Base-by-base conservation (phyloP, 305 asterid genomes). In the Plantago coronopus region DNA sequence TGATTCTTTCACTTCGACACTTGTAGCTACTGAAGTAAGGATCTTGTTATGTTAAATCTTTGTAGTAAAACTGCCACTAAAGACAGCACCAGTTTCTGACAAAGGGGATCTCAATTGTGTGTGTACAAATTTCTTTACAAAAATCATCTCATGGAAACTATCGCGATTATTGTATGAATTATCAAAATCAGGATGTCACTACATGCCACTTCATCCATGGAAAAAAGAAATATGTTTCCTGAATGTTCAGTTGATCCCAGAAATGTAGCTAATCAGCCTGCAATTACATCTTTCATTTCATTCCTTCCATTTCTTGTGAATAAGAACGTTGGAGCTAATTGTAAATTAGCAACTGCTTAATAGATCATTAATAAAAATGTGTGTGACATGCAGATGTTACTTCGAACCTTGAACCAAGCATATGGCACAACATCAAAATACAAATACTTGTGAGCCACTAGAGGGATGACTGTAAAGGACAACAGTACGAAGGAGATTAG, bases 181-280 rank as follows among this genome's bases (percentile, higher is more conserved):
- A 23, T 59, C 14, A 31, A 46, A 18, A 34, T 59, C 66, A 64
- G 25, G 61, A 48, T 60, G 61, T 40, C 17, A 31, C 40, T 21
- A 31, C 51, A 54, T 48, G 54, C 43, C 20, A 23, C 45, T 12
- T 19, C 43, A 64, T 7, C 51, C 37, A 12, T 34, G 42, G 13
- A 8, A 34, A 34, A 34, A 34, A 22, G 21, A 7, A n/a, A 13
- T 16, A 49, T 49, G 54, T 34, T 13, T 19, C 50, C 65, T 18
- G 18, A 51, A 54, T 34, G 62, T 59, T 59, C 53, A 38, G 37
- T 57, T 53, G 23, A 27, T 71, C 70, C 22, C 60, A 23, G 16
- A 53, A 12, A 60, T 50, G 20, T 19, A 7, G 23, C 19, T 45
- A 44, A 31, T 25, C 19, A 61, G 18, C 57, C 42, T 48, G 4